These are phyloP conservation scores for Aspergillus piperis DNA, from an alignment of 2,329 filamentous ascomycete genomes.

Conservation along the genomic window DNA sequence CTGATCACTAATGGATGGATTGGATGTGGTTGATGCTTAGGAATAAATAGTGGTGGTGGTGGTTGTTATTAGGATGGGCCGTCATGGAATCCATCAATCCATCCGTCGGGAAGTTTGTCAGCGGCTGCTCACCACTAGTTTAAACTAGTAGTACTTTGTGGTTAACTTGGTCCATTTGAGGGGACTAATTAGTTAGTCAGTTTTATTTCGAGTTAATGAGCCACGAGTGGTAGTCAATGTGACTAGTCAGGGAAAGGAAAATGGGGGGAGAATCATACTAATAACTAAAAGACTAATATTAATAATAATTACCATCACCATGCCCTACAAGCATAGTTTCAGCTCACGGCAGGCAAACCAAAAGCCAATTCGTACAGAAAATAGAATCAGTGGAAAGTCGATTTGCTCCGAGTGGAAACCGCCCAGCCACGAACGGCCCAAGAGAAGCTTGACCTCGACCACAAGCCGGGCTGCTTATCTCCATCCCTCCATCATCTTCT, in stretches of 20 bases:
- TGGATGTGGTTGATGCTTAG: neutral
- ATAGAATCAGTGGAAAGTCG: neutral
- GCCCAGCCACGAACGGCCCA: conserved; percentile 25
- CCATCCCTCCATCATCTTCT: conserved; percentile 17
- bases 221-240: no score
- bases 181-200: no score
- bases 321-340: no score
- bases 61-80: neutral
- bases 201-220: no score
- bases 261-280: conserved; percentile 4
- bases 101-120: neutral
- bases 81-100: neutral
- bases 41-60: neutral
- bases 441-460: conserved; percentile 37
- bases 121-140: neutral
- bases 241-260: neutral
- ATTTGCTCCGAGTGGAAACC: conserved; percentile 16
- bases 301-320: conserved; percentile 9
- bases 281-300: neutral
- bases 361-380: no score
- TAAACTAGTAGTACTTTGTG: no score
- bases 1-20: neutral
- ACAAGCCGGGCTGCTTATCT: conserved; percentile 33
- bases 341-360: no score
- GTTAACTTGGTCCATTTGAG: no score